Conservation (phyloP, 345 rosid species). For the Populus tremula region DNA sequence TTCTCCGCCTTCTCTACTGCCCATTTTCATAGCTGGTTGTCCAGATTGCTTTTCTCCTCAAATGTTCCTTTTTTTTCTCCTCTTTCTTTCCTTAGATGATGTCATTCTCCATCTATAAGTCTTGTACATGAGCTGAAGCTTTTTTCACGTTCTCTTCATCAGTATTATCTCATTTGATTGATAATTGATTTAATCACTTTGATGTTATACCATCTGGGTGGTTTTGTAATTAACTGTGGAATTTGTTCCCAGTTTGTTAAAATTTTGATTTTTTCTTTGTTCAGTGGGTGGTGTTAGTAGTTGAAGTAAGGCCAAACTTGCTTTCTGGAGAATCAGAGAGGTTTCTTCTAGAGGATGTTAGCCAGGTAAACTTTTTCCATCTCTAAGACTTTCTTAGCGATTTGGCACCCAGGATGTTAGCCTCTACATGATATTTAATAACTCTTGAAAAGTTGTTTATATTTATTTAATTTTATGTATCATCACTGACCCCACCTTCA, state of each 20-base stretch:
- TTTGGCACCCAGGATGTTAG: no score
- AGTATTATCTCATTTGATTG: no score
- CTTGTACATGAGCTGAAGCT: no score
- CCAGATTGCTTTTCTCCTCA: no score
- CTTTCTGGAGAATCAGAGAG: slow-evolving; percentile 84
- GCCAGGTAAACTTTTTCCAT: slow-evolving; percentile 39
- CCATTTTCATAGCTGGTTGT: no score
- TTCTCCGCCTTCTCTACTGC: no score
- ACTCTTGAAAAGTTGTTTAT: background rate
- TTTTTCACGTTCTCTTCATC: no score
- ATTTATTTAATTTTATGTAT: background rate
- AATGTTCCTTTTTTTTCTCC: no score
- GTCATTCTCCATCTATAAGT: no score
- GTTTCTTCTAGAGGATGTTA: slow-evolving; percentile 58
- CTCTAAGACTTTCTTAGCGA: background rate
- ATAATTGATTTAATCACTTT: no score
- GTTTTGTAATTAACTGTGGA: background rate
- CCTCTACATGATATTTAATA: no score
- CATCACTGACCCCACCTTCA: background rate
- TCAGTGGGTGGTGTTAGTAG: slow-evolving; percentile 69
- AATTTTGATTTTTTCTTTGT: slow-evolving; percentile 6
- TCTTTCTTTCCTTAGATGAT: no score
- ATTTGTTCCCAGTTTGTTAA: background rate
- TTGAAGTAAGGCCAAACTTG: slow-evolving; percentile 79
- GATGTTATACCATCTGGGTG: background rate